These are phyloP conservation scores for Hypoxylon sp. DNA, from an alignment of 2,329 filamentous ascomycete genomes.

Conservation along the genomic window DNA sequence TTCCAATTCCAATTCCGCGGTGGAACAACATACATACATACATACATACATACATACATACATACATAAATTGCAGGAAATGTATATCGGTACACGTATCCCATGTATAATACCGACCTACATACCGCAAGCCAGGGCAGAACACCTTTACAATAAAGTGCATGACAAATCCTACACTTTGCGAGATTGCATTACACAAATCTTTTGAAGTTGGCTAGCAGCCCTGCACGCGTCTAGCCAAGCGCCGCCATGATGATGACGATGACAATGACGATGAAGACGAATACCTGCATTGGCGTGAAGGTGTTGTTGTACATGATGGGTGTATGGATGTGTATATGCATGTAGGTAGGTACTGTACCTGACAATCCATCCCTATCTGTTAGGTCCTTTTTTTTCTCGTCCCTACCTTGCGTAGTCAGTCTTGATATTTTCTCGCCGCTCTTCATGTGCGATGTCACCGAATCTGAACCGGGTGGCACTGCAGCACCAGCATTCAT, in stretches of 20 bases:
- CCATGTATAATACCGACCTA: too few relatives aligned
- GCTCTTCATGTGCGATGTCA: slow-evolving; percentile 34
- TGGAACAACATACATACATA: slow-evolving; percentile 12
- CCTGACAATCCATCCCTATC: background rate
- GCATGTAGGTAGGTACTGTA: too few relatives aligned
- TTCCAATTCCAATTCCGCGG: slow-evolving; percentile 32
- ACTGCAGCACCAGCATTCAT: slow-evolving; percentile 28
- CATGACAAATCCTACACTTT: background rate
- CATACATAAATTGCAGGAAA: too few relatives aligned
- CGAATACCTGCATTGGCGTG: too few relatives aligned
- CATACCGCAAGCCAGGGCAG: too few relatives aligned
- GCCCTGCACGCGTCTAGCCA: slow-evolving; percentile 15
- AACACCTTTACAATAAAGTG: background rate
- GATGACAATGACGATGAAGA: too few relatives aligned
- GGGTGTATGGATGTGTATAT: too few relatives aligned
- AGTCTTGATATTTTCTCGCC: slow-evolving; percentile 21
- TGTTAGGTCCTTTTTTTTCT: slow-evolving; percentile 10
- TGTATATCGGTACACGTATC: too few relatives aligned
- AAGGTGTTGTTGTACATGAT: too few relatives aligned
- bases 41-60: background rate
- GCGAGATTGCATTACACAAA: background rate
- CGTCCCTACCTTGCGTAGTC: slow-evolving; percentile 11
- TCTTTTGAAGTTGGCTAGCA: background rate
- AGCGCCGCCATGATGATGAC: background rate
- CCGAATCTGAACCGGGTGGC: slow-evolving; percentile 32